Percentiles rank a stretch among this genome's conserved stretches.
These are phyloP conservation scores for Podosphaera fusca DNA, from an alignment of 2,329 filamentous ascomycete species.

Conservation along the genomic window DNA sequence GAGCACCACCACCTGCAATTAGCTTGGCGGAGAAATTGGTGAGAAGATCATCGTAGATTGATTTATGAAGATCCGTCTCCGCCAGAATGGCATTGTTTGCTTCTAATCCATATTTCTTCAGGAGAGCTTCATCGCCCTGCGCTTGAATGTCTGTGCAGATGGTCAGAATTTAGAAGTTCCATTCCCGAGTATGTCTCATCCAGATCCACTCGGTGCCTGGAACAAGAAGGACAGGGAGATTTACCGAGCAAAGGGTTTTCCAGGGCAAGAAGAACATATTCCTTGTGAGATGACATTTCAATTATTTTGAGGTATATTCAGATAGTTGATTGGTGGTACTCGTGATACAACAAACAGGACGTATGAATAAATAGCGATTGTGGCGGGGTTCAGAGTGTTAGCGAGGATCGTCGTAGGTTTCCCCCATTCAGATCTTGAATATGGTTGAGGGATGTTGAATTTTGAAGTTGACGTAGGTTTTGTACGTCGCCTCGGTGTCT, in stretches of 20 bases:
- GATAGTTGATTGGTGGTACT: too few relatives aligned
- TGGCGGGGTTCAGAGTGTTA: background rate
- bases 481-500: too few relatives aligned
- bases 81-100: conserved; percentile 94
- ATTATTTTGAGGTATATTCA: too few relatives aligned
- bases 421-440: background rate
- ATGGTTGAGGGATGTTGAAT: too few relatives aligned
- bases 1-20: conserved; percentile 85
- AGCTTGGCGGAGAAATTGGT: conserved; percentile 83
- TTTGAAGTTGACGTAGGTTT: too few relatives aligned
- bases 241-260: conserved; percentile 92
- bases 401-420: background rate
- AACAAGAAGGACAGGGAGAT: conserved; percentile 1
- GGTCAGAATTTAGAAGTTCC: conserved; percentile 1
- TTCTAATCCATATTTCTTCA: conserved; percentile 85
- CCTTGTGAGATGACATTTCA: conserved; percentile 23
- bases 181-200: background rate
- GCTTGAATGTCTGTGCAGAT: conserved; percentile 61
- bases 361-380: background rate
- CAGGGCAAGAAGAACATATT: conserved; percentile 74
- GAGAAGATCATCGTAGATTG: conserved; percentile 80
- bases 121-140: conserved; percentile 54
- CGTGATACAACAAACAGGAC: too few relatives aligned
- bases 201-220: background rate
- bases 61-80: conserved; percentile 63